A percentile compares a stretch with the other conserved stretches of the same genome.
Conservation (phyloP, 148 eudicot species). For the Polygonum aviculare region DNA sequence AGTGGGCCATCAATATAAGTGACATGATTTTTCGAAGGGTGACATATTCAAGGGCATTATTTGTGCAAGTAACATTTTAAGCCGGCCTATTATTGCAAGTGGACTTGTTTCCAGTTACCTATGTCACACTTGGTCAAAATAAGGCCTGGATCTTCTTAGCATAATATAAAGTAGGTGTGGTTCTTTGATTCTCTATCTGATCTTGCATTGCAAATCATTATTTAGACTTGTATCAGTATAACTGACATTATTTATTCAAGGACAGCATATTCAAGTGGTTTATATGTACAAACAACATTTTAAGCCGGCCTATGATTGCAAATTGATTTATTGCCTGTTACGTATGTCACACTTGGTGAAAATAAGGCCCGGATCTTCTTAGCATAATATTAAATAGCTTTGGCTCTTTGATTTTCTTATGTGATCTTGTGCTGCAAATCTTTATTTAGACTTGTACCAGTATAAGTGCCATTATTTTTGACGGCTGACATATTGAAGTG, state of each 20-base stretch:
- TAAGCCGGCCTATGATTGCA: background rate
- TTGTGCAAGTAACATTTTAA: background rate
- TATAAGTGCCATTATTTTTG: background rate
- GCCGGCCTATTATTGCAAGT: background rate
- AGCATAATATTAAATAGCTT: background rate
- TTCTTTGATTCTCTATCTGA: background rate
- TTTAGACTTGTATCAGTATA: background rate
- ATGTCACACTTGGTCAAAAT: background rate
- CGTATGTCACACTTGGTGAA: background rate
- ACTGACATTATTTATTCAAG: no score
- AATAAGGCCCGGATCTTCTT: background rate
- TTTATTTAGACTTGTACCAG: background rate
- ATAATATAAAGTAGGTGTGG: background rate
- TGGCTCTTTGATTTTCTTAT: background rate
- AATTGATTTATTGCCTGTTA: background rate
- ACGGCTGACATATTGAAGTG: background rate
- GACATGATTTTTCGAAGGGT: background rate
- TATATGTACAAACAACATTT: background rate
- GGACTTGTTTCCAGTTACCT: background rate
- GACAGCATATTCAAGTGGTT: background rate
- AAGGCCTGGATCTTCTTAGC: background rate
- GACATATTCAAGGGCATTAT: background rate
- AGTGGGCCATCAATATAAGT: background rate
- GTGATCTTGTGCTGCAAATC: conserved; percentile 1
- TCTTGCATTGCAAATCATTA: background rate